Conservation (phyloP, 148 eudicot genomes). For the Limonium bicolor region DNA sequence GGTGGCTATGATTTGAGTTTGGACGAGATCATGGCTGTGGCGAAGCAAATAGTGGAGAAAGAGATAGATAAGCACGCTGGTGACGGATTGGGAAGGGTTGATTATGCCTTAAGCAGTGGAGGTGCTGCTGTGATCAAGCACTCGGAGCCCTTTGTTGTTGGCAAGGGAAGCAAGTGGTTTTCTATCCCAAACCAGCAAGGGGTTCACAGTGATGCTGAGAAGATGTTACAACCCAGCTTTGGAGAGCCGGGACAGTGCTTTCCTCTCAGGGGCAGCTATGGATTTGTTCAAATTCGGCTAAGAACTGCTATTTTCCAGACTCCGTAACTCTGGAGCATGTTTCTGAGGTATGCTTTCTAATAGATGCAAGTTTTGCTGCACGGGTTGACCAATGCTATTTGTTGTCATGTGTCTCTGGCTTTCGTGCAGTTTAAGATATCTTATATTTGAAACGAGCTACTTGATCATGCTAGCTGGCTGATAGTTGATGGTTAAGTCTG, state of each 20-base stretch:
- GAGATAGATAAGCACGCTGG: slow-evolving; percentile 75
- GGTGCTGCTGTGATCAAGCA: slow-evolving; percentile 48
- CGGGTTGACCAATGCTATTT: background rate
- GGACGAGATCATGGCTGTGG: slow-evolving; percentile 47
- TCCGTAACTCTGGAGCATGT: slow-evolving; percentile 81
- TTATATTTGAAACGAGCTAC: background rate
- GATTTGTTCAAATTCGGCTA: slow-evolving; percentile 57
- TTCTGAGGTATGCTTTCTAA: slow-evolving; percentile 33
- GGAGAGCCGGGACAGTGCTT: slow-evolving; percentile 90
- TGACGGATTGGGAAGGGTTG: slow-evolving; percentile 76
- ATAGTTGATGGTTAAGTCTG: background rate
- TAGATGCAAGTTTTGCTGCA: background rate
- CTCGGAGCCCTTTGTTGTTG: slow-evolving; percentile 30
- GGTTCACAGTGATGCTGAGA: slow-evolving; percentile 31
- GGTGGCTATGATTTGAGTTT: slow-evolving; percentile 16
- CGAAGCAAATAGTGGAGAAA: slow-evolving; percentile 44
- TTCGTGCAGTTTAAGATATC: background rate
- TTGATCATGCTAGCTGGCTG: background rate
- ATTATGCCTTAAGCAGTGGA: slow-evolving; percentile 49
- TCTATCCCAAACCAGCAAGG: background rate
- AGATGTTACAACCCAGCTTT: slow-evolving; percentile 63
- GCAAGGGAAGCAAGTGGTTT: slow-evolving; percentile 13
- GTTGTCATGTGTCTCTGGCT: too few species aligned
- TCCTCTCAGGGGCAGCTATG: slow-evolving; percentile 53
- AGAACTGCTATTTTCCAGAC: slow-evolving; percentile 65